Base-by-base conservation (phyloP, 2,329 filamentous ascomycete species). In the Cercospora citrullina region DNA sequence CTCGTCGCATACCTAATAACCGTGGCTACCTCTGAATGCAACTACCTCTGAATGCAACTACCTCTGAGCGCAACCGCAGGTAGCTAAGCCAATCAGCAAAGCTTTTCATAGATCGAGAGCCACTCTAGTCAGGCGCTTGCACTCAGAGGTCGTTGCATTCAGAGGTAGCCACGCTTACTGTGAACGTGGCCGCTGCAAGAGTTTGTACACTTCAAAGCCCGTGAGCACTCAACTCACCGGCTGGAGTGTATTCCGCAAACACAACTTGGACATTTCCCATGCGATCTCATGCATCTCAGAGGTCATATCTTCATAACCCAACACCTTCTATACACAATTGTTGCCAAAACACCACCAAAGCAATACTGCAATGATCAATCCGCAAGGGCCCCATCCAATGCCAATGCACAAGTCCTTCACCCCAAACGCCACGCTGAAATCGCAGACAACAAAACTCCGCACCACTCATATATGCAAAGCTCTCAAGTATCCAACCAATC, bases 401-500 rank as follows among this genome's bases (percentile, higher is more conserved):
- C 53, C 14, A 58, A 31, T 61, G 36, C 59, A 26, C 33, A 26
- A 31, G 18, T 30, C 6, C 33, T 42, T 28, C n/a, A 26, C 18
- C n/a, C 33, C 51, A 59, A 63, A 66, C 65, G 65, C 65, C 65
- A 45, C 65, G 65, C 65, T 63, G 60, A 59, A 61, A 63, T 23
- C 51, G 48, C 48, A 48, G n/a, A 48, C 48, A 63, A 48, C 48
- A 58, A 59, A 63, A 30, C 51, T 28, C 45, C 21, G 18, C 45
- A 51, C n/a, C 45, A 51, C n/a, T 12, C 26, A 14, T 61, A 9
- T 61, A 63, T 57, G n/a, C 48, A 55, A 63, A 23, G 12, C 18
- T 12, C 36, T 18, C 21, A 7, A 45, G 12, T 16, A 30, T 61
- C 33, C 59, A 42, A 42, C 14, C 33, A 45, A 28, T 36, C 61